phyloP scores from a whole-genome alignment of 768 basidiomycete species.

The Coprinopsis cinerea region DNA sequence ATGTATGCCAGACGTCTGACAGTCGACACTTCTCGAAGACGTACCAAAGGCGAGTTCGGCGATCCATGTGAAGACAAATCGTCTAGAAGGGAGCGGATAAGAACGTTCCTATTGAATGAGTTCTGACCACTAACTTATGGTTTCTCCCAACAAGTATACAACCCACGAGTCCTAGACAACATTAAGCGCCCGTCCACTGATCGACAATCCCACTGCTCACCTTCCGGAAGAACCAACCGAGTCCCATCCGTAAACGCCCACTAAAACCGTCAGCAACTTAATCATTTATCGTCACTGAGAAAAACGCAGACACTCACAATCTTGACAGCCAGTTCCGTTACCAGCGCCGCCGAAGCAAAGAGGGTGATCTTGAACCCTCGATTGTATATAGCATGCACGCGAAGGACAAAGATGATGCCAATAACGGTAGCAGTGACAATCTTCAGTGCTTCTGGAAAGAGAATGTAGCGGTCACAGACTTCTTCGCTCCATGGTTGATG shows the following conservation, averaged over 20 bases:
- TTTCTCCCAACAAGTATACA: conserved; percentile 30
- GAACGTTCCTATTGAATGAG: too few relatives aligned
- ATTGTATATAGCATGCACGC: conserved; percentile 27
- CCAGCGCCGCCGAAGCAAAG: conserved; percentile 18
- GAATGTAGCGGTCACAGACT: conserved; percentile 28
- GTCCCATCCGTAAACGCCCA: conserved; percentile 33
- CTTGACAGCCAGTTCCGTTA: conserved; percentile 24
- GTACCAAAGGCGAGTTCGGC: conserved; percentile 30
- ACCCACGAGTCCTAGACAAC: conserved; percentile 24
- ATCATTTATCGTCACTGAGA: too few relatives aligned
- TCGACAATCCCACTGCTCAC: conserved; percentile 17
- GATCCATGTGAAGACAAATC: conserved; percentile 32
- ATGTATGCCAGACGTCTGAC: too few relatives aligned
- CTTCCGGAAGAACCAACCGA: conserved; percentile 24
- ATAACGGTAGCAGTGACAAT: conserved; percentile 26
- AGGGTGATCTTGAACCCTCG: conserved; percentile 17
- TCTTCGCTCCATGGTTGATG: conserved; percentile 28
- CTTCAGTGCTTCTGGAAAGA: conserved; percentile 32
- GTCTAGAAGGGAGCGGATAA: too few relatives aligned
- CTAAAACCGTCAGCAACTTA: conserved; percentile 13
- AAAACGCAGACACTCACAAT: conserved; percentile 26
- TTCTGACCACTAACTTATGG: conserved; percentile 18
- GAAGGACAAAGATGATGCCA: conserved; percentile 27
- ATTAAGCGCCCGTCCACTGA: too few relatives aligned
- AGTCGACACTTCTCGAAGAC: too few relatives aligned